Evolutionary conservation across 495 filamentous ascomycete genomes (phyloP).

Genomic region (Rostrohypoxylon terebratum): DNA sequence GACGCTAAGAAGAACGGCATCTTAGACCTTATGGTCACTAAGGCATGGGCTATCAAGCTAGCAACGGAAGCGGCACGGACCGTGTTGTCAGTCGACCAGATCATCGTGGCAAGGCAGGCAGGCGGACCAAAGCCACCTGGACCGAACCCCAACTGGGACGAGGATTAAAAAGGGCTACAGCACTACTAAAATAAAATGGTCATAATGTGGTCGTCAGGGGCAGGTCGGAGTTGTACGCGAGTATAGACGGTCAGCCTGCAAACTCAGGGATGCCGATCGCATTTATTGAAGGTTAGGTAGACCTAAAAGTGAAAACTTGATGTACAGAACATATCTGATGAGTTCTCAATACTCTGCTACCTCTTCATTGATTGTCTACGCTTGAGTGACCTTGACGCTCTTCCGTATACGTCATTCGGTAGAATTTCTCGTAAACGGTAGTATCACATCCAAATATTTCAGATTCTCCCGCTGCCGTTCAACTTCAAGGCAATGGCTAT

Average conservation of each 20-base stretch:
- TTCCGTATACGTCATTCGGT: background rate
- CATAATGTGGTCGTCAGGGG: constrained; percentile 4
- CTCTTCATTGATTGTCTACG: background rate
- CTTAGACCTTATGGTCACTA: constrained; percentile 88
- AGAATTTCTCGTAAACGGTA: background rate
- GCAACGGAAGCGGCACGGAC: constrained; percentile 95
- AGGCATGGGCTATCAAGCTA: constrained; percentile 96
- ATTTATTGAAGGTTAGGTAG: constrained; percentile 27
- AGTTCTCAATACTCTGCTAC: background rate
- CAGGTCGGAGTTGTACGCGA: constrained; percentile 20
- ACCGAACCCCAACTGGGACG: constrained; percentile 97
- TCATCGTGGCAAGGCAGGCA: constrained; percentile 97
- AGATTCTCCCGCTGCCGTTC: too few species aligned
- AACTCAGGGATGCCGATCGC: constrained; percentile 22
- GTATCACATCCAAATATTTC: too few species aligned
- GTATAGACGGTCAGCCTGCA: constrained; percentile 36
- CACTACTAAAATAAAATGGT: constrained; percentile 18
- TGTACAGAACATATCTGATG: background rate
- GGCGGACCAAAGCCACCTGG: constrained; percentile 97
- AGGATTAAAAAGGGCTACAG: constrained; percentile 72
- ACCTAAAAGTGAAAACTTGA: constrained; percentile 12
- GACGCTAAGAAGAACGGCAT: constrained; percentile 93
- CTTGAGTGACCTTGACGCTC: background rate
- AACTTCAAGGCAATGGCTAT: too few species aligned
- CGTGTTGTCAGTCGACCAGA: constrained; percentile 97